Base-by-base conservation (phyloP, 106 monocot species). In the Cymbidium sinense region DNA sequence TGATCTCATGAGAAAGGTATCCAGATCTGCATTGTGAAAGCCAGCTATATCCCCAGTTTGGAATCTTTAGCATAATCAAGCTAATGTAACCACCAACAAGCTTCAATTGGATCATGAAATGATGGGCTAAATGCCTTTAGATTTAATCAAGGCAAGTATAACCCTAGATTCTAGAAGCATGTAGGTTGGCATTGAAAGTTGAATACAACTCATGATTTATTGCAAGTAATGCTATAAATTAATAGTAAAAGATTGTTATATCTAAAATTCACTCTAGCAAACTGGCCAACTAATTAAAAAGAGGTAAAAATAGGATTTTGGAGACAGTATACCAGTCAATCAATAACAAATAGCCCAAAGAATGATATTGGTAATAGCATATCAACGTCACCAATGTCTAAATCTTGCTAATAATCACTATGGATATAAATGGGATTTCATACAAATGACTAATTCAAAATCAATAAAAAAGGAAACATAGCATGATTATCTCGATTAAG, bases 11-110 rank as follows among this genome's bases (percentile, higher is more conserved):
- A 82, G 80, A 75, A 86, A 80, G 76, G 88, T 80, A 77, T 83
- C 88, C 76, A 77, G 30, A 94, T 94, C 91, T 95, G 91, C 94
- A 95, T 81, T 87, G 80, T 79, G 89, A 89, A 89, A 90, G 79
- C 84, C 88, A 88, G 88, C 91, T 88, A 91, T 81, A 91, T 81
- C 81, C 78, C 86, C 86, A 87, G 89, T 83, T 83, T 88, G 89
- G 88, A 83, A 85, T 78, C 88, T 95, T 88, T 77, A 91, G 70
- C 65, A 90, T 81, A 84, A 87, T 86, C 74, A 88, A 86, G 86
- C 65, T 82, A 89, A 80, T 81, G 83, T 64, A 86, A 80, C 79
- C 73, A 82, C 83, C 81, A 87, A 79, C 87, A 88, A 86, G 84
- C 84, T 76, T 77, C 72, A 77, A 55, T 80, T 72, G 79, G 80